Conservation (phyloP, 116 monocot species). For the Dioscorea cayenensis region DNA sequence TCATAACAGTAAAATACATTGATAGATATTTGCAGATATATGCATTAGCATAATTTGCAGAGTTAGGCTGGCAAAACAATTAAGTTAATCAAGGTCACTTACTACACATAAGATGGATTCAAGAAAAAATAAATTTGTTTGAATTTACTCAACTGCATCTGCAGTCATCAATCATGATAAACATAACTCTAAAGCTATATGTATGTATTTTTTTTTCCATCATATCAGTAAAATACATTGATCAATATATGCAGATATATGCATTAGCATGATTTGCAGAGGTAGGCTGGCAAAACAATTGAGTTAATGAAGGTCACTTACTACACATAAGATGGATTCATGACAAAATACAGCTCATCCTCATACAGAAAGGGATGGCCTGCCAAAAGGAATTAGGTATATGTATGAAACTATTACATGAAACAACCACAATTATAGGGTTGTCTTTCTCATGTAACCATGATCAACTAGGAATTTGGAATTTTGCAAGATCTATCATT, state of each 20-base stretch:
- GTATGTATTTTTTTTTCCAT: background rate
- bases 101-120: conserved; percentile 1
- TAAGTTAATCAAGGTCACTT: background rate
- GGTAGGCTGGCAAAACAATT: background rate
- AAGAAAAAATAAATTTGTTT: background rate
- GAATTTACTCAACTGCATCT: background rate
- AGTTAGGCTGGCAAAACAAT: background rate
- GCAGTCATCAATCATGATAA: conserved; percentile 1
- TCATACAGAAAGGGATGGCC: background rate
- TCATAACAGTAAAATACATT: conserved; percentile 2
- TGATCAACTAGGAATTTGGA: background rate
- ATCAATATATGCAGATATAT: conserved; percentile 1
- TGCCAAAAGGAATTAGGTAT: background rate
- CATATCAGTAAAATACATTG: conserved; percentile 1
- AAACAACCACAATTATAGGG: background rate
- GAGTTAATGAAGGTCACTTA: background rate
- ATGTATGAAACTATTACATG: background rate
- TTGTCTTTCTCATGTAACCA: background rate
- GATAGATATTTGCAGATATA: conserved; percentile 1
- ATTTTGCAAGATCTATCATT: conserved; percentile 4
- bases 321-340: conserved; percentile 1
- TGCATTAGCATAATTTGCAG: conserved; percentile 1
- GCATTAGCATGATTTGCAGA: conserved; percentile 1
- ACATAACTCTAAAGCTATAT: background rate
- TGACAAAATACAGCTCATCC: background rate